Base-by-base conservation (phyloP, 192 early-diverging fungal genomes). In the Kappamyces sp. region DNA sequence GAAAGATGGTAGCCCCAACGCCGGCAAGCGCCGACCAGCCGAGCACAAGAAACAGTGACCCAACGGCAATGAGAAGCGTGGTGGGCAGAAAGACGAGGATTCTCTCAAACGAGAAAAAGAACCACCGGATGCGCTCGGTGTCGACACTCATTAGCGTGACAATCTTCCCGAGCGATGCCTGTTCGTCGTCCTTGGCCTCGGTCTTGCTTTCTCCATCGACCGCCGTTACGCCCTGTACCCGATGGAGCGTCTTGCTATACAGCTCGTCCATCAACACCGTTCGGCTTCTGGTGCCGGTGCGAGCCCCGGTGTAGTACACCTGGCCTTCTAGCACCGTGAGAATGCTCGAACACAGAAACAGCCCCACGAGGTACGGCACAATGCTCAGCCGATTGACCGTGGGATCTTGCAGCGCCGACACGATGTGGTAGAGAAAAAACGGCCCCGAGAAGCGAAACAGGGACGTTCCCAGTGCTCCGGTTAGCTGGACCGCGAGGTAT, bases 21-120 rank as follows among this genome's bases (percentile, higher is more conserved):
- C 91, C 93, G 42, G 86, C 83, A n/a, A 95, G 50, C 13, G 91
- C 91, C 5, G 92, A 78, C 12, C 77, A 70, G 13, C 94, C 94
- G 49, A 98, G 72, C 37, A 98, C 70, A 47, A 64, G 66, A 61
- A 91, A 85, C 47, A 98, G 72, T 58, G 78, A 80, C 64, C 71
- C 68, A 5, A 89, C 66, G n/a, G 84, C 86, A 10, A 91, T 66
- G 13, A 80, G 34, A 42, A 74, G 51, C 32, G 47, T 44, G 1
- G 63, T 23, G 8, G 72, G 72, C 10, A 35, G 48, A 5, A 61
- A 50, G 15, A 52, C 51, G 39, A 39, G 31, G 31, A 52, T 52
- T 33, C n/a, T 10, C 3, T n/a, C 15, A 5, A n/a, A 49, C 40
- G 43, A 39, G 5, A 49, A 57, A 35, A 58, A 71, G 5, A 58